phyloP scores from a whole-genome alignment of 331 rosid species.

The Arachis monticola region DNA sequence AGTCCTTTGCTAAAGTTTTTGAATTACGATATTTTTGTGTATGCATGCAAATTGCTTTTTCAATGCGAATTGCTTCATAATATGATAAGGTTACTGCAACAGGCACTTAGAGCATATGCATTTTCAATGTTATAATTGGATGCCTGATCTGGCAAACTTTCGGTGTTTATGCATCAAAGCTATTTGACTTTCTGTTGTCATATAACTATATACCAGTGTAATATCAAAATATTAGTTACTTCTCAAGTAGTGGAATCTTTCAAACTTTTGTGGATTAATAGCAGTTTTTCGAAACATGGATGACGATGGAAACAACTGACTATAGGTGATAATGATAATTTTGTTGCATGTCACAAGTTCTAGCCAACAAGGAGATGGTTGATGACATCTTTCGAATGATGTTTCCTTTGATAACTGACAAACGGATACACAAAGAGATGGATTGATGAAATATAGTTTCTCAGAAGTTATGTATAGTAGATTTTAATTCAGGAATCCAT shows the following conservation, averaged over 20 bases:
- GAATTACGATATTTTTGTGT: background rate
- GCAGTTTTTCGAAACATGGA: background rate
- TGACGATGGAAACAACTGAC: constrained; percentile 2
- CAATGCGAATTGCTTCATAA: too few species aligned
- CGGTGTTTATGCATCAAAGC: constrained; percentile 22
- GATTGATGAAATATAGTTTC: constrained; percentile 10
- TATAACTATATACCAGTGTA: background rate
- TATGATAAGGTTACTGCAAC: constrained; percentile 9
- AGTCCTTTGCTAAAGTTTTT: constrained; percentile 12
- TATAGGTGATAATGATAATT: constrained; percentile 17
- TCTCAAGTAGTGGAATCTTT: constrained; percentile 11
- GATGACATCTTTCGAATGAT: constrained; percentile 12
- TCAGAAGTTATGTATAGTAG: background rate
- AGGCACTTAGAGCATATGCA: background rate
- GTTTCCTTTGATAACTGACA: background rate
- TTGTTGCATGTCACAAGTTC: constrained; percentile 10
- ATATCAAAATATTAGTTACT: constrained; percentile 9
- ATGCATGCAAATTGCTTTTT: background rate
- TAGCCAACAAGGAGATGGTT: constrained; percentile 4
- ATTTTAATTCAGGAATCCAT: constrained; percentile 13
- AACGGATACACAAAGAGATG: background rate
- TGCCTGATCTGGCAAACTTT: constrained; percentile 9
- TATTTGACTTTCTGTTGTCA: constrained; percentile 1
- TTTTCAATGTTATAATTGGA: constrained; percentile 8
- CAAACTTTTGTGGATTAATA: background rate